Evolutionary conservation across 768 basidiomycete species (phyloP).

Genomic region (Suillus tomentosus): DNA sequence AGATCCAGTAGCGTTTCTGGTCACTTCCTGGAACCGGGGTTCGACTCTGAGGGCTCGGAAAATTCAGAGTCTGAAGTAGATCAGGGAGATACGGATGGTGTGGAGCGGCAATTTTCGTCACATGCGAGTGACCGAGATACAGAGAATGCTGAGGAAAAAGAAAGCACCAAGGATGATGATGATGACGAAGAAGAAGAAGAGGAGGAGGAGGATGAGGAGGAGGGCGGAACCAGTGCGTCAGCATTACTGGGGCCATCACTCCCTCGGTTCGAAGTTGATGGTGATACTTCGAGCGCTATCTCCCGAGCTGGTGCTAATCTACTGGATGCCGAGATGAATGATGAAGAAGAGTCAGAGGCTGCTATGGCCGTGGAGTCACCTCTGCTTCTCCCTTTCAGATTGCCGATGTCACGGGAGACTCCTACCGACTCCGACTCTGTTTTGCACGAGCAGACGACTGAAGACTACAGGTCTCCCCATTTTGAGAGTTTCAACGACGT

Average conservation of each 20-base stretch:
- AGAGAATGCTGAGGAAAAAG: slow-evolving; percentile 11
- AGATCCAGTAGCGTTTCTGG: slow-evolving; percentile 55
- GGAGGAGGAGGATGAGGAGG: slow-evolving; percentile 28
- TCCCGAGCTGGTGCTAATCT: slow-evolving; percentile 4
- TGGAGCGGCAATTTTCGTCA: background rate
- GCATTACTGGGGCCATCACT: slow-evolving; percentile 27
- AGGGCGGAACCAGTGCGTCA: slow-evolving; percentile 31
- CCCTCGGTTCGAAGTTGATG: slow-evolving; percentile 18
- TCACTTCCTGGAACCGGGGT: slow-evolving; percentile 24
- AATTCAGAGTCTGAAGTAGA: slow-evolving; percentile 29
- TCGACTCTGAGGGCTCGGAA: slow-evolving; percentile 20
- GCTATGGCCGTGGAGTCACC: background rate
- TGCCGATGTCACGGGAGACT: background rate
- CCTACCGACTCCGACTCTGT: slow-evolving; percentile 7
- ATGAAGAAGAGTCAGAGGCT: slow-evolving; percentile 4
- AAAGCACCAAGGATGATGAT: slow-evolving; percentile 13
- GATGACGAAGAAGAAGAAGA: slow-evolving; percentile 36
- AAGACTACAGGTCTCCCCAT: slow-evolving; percentile 8
- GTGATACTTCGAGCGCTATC: background rate
- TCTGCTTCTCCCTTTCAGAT: background rate
- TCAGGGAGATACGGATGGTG: slow-evolving; percentile 15
- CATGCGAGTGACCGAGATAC: slow-evolving; percentile 7
- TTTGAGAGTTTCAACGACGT: slow-evolving; percentile 6
- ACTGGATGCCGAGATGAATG: slow-evolving; percentile 1
- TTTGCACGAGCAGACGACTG: slow-evolving; percentile 5